Evolutionary conservation across 202 grass and related monocot species (phyloP), one percentile per base, ranked within the genome.

Genomic region (Zoysia matrella): DNA sequence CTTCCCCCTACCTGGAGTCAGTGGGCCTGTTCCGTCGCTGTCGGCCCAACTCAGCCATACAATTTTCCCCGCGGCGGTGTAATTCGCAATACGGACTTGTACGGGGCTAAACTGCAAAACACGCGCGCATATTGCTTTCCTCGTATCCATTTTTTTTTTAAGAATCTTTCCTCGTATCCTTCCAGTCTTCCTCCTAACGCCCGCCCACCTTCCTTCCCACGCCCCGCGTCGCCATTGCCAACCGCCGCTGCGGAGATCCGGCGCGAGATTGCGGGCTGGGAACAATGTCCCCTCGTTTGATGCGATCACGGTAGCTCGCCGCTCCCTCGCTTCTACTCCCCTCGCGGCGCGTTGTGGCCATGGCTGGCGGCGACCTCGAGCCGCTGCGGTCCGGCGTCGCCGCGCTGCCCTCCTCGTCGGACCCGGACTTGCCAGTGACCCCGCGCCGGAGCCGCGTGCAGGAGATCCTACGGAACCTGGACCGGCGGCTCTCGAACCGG

Each of bases 351-450:
- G 11, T 39, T 43, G 11, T 71, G 48, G 22, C 63, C 75, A 94
- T 94, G 92, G 84, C 87, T 58, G 73, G 74, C 52, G 86, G 83
- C 74, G 92, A 94, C 90, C 77, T 89, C 8, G 84, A 90, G 71
- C 88, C 74, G 55, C 79, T 90, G 69, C 80, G 84, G 47, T 61
- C 86, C 5, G 80, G 72, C 13, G 48, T 60, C 22, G 84, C 82
- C 18, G 81, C 89, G 83, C 78, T 86, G 56, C 39, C 90, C 51
- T 89, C 87, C 7, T 85, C 92, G 15, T 60, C 79, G 7, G 65
- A 77, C 80, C 81, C 87, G 15, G 67, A 87, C 22, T 85, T 82
- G 11, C 89, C 89, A 0, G 70, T 48, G 7, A 87, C 86, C 4
- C 86, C 88, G 22, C 60, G 60, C 4, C 47, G 86, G 87, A 94